Base-by-base conservation (phyloP, 768 basidiomycete species). In the Suillus variegatus region DNA sequence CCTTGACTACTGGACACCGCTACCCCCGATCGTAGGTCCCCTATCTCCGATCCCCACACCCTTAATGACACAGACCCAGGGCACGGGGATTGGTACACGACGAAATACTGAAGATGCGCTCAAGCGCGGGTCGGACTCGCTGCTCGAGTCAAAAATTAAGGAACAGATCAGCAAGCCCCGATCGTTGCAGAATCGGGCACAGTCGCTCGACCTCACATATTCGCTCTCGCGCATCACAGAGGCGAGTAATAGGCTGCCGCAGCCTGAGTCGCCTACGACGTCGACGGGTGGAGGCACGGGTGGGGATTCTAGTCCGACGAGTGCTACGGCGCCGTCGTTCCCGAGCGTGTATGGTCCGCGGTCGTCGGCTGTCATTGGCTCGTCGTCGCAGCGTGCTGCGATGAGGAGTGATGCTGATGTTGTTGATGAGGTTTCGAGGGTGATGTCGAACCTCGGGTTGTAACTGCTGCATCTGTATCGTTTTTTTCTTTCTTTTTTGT, bases 131-230 rank as follows among this genome's bases (percentile, higher is more conserved):
- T 92, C 92, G 1, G 92, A 95, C 77, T 91, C 94, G 22, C 80
- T 93, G 49, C 81, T 94, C 25, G 92, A 94, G 71, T 87, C 92
- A 46, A 95, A 95, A 74, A 75, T 95, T 54, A 93, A 91, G 77
- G 91, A 92, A 65, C 90, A 89, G 68, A 73, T 79, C 66, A 81
- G 83, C 41, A 93, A 93, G 78, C 92, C 92, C 6, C 89, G 93
- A 57, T 90, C 92, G 5, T 79, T 94, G 67, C 89, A 89, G 67
- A 93, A 93, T 70, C 90, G 94, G 20, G 94, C 94, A 0, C 94
- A 96, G 74, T 93, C 91, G 6, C 88, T 97, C 56, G 94, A 97
- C 74, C 80, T 97, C 68, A 94, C 92, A 0, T 88, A 88, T 69
- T 94, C 94, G 7, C 83, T 95, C 38, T 89, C 88, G n/a, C 88